Base-by-base conservation (phyloP, 2,329 filamentous ascomycete genomes). In the Alternaria triticimaculans region DNA sequence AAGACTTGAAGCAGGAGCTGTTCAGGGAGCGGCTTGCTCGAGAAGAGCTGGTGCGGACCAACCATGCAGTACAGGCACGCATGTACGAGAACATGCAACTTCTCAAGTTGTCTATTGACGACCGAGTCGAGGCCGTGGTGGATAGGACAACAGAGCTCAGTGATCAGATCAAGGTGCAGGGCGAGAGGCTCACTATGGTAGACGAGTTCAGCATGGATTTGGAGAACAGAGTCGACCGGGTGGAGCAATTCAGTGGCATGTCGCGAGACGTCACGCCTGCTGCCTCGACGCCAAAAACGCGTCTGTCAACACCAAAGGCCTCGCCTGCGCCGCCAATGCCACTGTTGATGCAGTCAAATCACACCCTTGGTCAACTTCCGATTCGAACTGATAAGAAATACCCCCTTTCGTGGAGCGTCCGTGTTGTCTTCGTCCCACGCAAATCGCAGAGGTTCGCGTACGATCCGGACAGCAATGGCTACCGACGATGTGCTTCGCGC, bases 131-230 rank as follows among this genome's bases (percentile, higher is more conserved):
- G 67, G 78, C 77, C 8, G 78, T 80, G n/a, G 77, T 81, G 20
- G 79, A 81, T 65, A 75, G 76, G 64, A 80, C 78, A 33, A 77
- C 78, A 18, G 76, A 79, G 41, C 77, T 76, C 66, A 73, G 76
- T 53, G 75, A 80, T 54, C 75, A 76, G 64, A 78, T 80, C 69
- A 78, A 78, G 63, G 67, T 80, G 28, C 76, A 79, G 57, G 63
- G 57, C 14, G 76, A 80, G 66, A 73, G 77, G 48, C 57, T 81
- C 64, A 76, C 69, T 15, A 71, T 79, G 65, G 74, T 81, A n/a
- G 79, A 81, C 56, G 79, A 81, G 45, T 73, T 76, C 15, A 78
- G 77, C 18, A 81, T 81, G 79, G 78, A 80, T 14, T 62, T 80
- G 28, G 79, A 81, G 61, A 76, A 79, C 56, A 68, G 78, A 45